Percentiles rank a stretch among this genome's conserved stretches.
Conservation (phyloP, 1,284 basidiomycete genomes). For the Paramarasmius palmivorus region DNA sequence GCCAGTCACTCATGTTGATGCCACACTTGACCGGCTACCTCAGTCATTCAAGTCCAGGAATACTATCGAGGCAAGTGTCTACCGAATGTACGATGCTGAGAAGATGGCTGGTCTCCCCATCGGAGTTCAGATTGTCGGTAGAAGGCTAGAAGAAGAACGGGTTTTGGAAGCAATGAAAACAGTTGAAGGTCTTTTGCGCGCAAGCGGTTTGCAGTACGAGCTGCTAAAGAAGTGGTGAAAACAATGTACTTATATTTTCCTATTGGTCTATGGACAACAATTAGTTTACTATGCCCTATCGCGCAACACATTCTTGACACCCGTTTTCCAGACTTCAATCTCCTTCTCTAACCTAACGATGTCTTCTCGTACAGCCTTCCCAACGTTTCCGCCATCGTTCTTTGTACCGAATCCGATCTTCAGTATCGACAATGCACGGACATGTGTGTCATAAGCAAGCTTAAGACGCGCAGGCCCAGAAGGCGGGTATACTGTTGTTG, state of each 20-base stretch:
- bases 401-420: constrained; percentile 59
- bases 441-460: constrained; percentile 62
- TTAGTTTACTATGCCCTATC: constrained; percentile 29
- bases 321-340: constrained; percentile 62
- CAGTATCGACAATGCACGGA: constrained; percentile 60
- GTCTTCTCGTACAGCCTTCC: constrained; percentile 52
- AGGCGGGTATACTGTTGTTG: constrained; percentile 51
- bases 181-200: constrained; percentile 28
- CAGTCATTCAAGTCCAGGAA: constrained; percentile 27
- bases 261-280: too few relatives aligned
- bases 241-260: not conserved
- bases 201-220: constrained; percentile 24
- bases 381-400: constrained; percentile 65
- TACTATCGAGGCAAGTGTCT: constrained; percentile 36
- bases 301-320: constrained; percentile 47
- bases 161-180: constrained; percentile 50
- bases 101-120: constrained; percentile 70
- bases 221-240: constrained; percentile 5
- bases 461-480: constrained; percentile 62
- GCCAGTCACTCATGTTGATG: constrained; percentile 57
- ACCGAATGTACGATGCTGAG: constrained; percentile 53
- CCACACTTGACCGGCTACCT: constrained; percentile 38
- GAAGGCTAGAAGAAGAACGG: constrained; percentile 64
- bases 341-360: constrained; percentile 67
- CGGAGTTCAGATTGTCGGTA: constrained; percentile 63